Evolutionary conservation across 257 asterid species (phyloP), one percentile per base, ranked within the genome.

Genomic region (Scutellaria baicalensis): DNA sequence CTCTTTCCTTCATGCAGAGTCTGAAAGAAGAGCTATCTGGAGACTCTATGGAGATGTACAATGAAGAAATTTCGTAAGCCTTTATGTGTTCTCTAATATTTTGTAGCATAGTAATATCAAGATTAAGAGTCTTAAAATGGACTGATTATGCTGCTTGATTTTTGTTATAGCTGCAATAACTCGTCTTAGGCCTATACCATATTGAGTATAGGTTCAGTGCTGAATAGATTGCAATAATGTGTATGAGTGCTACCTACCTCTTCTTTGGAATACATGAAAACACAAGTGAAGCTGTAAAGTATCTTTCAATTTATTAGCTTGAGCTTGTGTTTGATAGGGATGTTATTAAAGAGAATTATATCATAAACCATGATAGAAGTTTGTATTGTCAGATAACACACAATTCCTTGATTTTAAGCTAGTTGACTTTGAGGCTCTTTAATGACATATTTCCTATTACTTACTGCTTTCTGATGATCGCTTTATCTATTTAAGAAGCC

Each of bases 21-120:
- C 83, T 90, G 78, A 79, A 83, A 79, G 82, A 73, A 42, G 90
- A 80, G 84, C 71, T 90, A 40, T 70, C 73, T 44, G 72, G 64
- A 13, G 93, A 80, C 67, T 55, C 76, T 6, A 48, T 57, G 13
- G 88, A 80, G 43, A 51, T 50, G 47, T 76, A 75, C 18, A 77
- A 74, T 68, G 95, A 88, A 55, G 96, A 93, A 35, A 81, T 81
- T 63, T 81, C 77, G 95, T 87, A 69, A 89, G 97, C 69, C 47
- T 73, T 65, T 8, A 20, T 75, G 72, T 60, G 14, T 62, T 38
- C 54, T 50, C 23, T 33, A 40, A 10, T 23, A 8, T 14, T 8
- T 51, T 61, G 39, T 50, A 35, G n/a, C 52, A 50, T 13, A 14
- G 23, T 1, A 45, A 7, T 51, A 17, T 69, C 39, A 16, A 35